Evolutionary conservation across 495 filamentous ascomycete genomes (phyloP), one percentile per base, ranked within the genome.

Genomic region (Cercophora samala): DNA sequence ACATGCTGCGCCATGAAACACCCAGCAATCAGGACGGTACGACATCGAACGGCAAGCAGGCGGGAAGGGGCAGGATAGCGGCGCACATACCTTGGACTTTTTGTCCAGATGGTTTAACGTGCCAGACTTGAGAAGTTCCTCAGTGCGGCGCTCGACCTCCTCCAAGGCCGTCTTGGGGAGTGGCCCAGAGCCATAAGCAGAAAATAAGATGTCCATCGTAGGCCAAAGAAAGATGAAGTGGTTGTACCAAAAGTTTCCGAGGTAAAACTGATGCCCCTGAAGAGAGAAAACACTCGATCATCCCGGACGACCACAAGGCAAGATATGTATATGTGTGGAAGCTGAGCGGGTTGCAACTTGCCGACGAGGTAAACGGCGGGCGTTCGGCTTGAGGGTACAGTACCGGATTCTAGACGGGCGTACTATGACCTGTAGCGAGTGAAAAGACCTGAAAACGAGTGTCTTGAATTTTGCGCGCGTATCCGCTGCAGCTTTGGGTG

Each of bases 91-190:
- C 82, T 84, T 84, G 74, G 78, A 76, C 73, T 75, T 77, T 66
- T 80, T 81, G 70, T 84, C 83, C 64, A 84, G 73, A 29, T 73
- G 74, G 66, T 81, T 76, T 58, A 84, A 80, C 67, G 77, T 82
- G 69, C 74, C 76, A 68, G 77, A 70, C 69, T 78, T 77, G 19
- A 76, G 69, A 26, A 76, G 67, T 17, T 75, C 72, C 46, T 74
- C 69, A 61, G 69, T 64, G 58, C 59, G 65, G 17, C 37, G 65
- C 58, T 72, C 67, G 8, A 73, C 61, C 51, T 75, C 70, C 37
- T 70, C 72, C 73, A 73, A 70, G 68, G 69, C 69, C 8, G 73
- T 24, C 58, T 69, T 68, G 66, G 70, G 70, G 46, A 70, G 58
- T 52, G 66, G 62, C 69, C 67, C 70, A 52, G 65, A 54, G 66